A percentile compares a stretch with the other conserved stretches of the same genome.
These are phyloP conservation scores for Neoscytalidium dimidiatum DNA, from an alignment of 2,329 filamentous ascomycete genomes.

Conservation along the genomic window DNA sequence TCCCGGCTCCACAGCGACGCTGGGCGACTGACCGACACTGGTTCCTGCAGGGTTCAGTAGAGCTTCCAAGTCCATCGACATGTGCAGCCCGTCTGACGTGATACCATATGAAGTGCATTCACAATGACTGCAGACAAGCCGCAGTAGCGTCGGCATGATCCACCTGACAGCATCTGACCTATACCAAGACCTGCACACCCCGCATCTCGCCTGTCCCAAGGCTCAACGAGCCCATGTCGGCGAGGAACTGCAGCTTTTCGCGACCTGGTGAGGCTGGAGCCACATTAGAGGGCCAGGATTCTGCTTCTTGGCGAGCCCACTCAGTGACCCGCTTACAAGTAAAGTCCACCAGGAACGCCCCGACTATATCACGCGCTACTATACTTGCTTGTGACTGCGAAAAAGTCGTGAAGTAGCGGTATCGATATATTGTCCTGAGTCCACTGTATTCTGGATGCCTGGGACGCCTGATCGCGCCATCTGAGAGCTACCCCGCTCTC, in stretches of 20 bases:
- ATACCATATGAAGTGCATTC: background rate
- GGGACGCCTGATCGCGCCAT: conserved; percentile 14
- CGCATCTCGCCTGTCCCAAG: background rate
- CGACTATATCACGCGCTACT: background rate
- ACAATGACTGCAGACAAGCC: background rate
- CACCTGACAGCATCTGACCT: background rate
- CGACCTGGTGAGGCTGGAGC: background rate
- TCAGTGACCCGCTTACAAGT: background rate
- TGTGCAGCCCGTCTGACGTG: background rate
- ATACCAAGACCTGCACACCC: background rate
- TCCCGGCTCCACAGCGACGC: no score
- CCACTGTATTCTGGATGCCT: conserved; percentile 6
- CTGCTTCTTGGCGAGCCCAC: background rate
- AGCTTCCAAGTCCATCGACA: background rate
- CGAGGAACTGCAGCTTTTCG: background rate
- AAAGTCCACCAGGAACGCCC: background rate
- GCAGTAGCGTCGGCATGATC: background rate
- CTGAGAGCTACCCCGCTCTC: conserved; percentile 1
- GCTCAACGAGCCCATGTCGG: background rate
- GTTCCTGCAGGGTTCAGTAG: no score
- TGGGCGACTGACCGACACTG: no score
- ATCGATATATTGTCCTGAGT: conserved; percentile 5
- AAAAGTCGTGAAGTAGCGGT: conserved; percentile 2
- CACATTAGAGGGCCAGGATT: background rate
- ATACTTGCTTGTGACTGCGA: background rate